phyloP scores from a whole-genome alignment of 2,329 filamentous ascomycete species.

The Orbilia ellipsospora region DNA sequence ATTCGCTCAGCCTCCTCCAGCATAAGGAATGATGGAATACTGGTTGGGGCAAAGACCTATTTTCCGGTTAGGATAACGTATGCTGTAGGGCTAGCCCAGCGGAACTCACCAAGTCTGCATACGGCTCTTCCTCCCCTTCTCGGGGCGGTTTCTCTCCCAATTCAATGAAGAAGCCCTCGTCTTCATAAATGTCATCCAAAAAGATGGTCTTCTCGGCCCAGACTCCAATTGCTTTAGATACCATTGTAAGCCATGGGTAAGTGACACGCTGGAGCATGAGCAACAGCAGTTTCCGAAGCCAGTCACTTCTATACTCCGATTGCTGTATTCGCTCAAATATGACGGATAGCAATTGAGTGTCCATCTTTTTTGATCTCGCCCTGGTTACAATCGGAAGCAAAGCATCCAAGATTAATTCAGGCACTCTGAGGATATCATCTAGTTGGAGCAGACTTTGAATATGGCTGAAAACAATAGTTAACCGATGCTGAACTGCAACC shows the following conservation, averaged over 20 bases:
- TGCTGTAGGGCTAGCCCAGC: background rate
- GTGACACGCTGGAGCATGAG: slow-evolving; percentile 43
- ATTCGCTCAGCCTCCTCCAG: slow-evolving; percentile 75
- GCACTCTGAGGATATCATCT: slow-evolving; percentile 50
- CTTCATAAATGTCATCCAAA: slow-evolving; percentile 39
- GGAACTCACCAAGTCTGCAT: slow-evolving; percentile 36
- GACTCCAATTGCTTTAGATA: slow-evolving; percentile 47
- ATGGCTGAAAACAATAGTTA: slow-evolving; percentile 55
- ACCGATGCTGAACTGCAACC: slow-evolving; percentile 57
- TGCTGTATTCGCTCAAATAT: slow-evolving; percentile 49
- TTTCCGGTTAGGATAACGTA: slow-evolving; percentile 5
- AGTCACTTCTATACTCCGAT: slow-evolving; percentile 49
- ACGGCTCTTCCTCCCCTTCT: slow-evolving; percentile 44
- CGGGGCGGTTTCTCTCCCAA: slow-evolving; percentile 26
- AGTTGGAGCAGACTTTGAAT: slow-evolving; percentile 58
- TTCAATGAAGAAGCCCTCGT: slow-evolving; percentile 49
- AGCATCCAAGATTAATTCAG: slow-evolving; percentile 59
- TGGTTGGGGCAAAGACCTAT: slow-evolving; percentile 69
- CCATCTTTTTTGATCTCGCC: slow-evolving; percentile 67
- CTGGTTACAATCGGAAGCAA: slow-evolving; percentile 62
- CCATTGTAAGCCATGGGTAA: slow-evolving; percentile 48
- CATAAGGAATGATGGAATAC: slow-evolving; percentile 78
- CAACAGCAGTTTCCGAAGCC: slow-evolving; percentile 45
- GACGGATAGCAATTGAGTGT: slow-evolving; percentile 69
- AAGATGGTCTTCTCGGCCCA: slow-evolving; percentile 20